Percentiles rank a stretch among this genome's conserved stretches.
Evolutionary conservation across 306 rosid genomes (phyloP).

Genomic region (Gleditsia sinensis): DNA sequence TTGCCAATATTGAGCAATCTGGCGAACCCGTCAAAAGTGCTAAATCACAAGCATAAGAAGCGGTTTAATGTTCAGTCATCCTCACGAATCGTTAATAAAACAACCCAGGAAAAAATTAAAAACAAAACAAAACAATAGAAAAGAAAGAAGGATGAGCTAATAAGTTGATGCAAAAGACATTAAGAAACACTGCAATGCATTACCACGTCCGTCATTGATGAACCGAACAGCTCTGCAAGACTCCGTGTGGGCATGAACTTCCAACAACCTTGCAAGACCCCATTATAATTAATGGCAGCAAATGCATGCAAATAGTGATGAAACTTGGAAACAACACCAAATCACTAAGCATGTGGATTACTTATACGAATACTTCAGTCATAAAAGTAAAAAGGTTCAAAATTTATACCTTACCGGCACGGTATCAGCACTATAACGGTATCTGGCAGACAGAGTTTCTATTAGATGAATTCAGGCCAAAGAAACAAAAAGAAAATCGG

Average conservation of each 20-base stretch:
- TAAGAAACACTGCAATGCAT: neutral
- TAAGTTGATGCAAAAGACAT: neutral
- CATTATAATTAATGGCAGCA: neutral
- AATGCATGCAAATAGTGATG: neutral
- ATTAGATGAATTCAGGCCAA: neutral
- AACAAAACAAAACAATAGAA: neutral
- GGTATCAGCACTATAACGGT: constrained; percentile 57
- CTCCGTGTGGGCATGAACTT: constrained; percentile 76
- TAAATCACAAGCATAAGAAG: constrained; percentile 35
- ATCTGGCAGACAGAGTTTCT: constrained; percentile 38
- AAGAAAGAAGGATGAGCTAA: neutral
- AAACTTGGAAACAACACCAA: constrained; percentile 9
- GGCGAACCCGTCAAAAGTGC: constrained; percentile 88
- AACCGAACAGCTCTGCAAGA: constrained; percentile 86
- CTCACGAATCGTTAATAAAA: neutral
- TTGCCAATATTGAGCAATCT: constrained; percentile 75
- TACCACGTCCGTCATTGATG: constrained; percentile 80
- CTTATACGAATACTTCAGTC: neutral
- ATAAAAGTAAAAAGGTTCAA: neutral
- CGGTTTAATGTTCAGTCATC: constrained; percentile 20
- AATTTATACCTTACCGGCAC: constrained; percentile 58
- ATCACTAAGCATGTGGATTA: neutral
- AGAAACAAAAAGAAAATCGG: neutral
- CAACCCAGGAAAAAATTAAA: neutral
- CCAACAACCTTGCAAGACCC: constrained; percentile 53